Conservation (phyloP, 176 grass and related monocot species). For the Triticum monococcum region DNA sequence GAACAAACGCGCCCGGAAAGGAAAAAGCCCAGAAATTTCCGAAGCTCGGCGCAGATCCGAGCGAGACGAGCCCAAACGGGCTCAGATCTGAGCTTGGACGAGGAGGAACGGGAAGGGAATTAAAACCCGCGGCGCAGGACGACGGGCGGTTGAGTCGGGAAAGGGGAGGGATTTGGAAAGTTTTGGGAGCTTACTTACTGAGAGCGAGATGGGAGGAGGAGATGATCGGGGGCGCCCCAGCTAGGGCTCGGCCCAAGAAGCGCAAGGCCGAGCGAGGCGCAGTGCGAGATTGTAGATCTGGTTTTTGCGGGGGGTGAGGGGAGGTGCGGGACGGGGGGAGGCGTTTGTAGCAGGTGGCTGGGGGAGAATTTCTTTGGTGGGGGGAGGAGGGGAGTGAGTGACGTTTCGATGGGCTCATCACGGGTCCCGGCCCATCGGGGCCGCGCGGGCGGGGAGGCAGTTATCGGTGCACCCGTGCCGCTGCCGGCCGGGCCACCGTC, state of each 20-base stretch:
- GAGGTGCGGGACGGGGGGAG: not conserved
- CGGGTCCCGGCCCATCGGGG: conserved; percentile 20
- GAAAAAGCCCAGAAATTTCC: not conserved
- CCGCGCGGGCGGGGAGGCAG: too few relatives aligned
- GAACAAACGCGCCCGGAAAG: not conserved
- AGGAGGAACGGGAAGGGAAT: not conserved
- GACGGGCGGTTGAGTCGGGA: not conserved
- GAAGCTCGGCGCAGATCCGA: not conserved
- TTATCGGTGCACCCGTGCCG: not conserved
- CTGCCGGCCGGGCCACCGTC: not conserved
- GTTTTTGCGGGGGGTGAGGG: not conserved
- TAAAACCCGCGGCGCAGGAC: not conserved
- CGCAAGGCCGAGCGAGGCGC: not conserved
- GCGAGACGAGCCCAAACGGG: not conserved
- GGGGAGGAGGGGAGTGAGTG: not conserved
- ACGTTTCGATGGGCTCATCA: conserved; percentile 5
- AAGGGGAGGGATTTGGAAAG: conserved; percentile 5
- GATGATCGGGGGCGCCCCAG: not conserved
- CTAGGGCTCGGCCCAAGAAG: conserved; percentile 36
- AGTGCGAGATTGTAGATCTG: not conserved
- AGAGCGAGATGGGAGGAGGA: not conserved
- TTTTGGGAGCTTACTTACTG: not conserved
- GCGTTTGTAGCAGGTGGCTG: not conserved
- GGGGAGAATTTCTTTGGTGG: not conserved
- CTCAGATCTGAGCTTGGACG: not conserved